A percentile compares a stretch with the other conserved stretches of the same genome.
phyloP scores from a whole-genome alignment of 305 asterid genomes.

The Solanum aculeatissimum region DNA sequence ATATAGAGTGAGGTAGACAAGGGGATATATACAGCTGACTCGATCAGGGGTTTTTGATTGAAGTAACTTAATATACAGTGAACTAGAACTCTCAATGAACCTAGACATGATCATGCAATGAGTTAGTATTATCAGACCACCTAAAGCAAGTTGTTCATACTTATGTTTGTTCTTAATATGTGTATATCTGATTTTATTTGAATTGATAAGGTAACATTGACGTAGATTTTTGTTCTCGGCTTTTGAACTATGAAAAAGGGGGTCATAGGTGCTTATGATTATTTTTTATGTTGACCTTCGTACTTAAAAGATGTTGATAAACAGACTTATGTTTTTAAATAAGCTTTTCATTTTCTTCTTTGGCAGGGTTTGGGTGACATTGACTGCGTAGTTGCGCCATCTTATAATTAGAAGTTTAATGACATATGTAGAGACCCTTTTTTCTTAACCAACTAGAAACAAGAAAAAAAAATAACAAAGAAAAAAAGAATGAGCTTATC shows the following conservation, averaged over 20 bases:
- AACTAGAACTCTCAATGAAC: not conserved
- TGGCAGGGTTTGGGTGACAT: slow-evolving; percentile 67
- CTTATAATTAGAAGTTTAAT: slow-evolving; percentile 3
- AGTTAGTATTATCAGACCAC: not conserved
- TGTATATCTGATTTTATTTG: not conserved
- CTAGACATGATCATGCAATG: not conserved
- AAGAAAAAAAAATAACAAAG: not conserved
- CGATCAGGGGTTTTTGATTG: not conserved
- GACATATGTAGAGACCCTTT: slow-evolving; percentile 14
- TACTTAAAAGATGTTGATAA: not conserved
- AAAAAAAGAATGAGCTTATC: slow-evolving; percentile 48
- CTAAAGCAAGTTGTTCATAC: not conserved
- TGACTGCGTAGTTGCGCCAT: not conserved
- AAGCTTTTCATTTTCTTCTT: slow-evolving; percentile 10
- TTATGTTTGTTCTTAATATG: not conserved
- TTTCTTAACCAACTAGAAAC: not conserved
- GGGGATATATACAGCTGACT: not conserved
- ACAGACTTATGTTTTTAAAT: not conserved
- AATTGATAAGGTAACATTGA: not conserved
- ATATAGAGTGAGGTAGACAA: not conserved
- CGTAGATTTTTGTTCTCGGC: not conserved
- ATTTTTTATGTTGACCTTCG: not conserved
- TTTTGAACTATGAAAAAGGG: not conserved
- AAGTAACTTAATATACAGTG: not conserved
- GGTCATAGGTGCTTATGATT: not conserved